Conservation (phyloP, 768 basidiomycete species). For the Lactifluus echinatus region DNA sequence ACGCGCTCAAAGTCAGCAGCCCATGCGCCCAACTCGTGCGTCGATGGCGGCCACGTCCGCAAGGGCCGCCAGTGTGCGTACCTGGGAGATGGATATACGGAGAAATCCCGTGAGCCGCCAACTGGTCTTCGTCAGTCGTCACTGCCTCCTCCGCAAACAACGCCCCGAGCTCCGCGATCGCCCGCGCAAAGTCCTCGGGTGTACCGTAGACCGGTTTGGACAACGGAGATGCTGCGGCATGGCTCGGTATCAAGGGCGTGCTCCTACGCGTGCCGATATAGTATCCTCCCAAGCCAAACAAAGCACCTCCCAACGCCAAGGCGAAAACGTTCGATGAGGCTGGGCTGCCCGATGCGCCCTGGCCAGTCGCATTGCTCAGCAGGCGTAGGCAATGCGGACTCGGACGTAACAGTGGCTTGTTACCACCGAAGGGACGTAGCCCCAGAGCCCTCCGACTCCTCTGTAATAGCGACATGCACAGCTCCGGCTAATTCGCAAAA, state of each 20-base stretch:
- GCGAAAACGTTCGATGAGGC: not conserved
- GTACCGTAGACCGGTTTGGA: constrained; percentile 22
- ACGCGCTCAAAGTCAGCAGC: not conserved
- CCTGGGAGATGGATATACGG: constrained; percentile 22
- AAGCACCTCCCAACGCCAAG: not conserved
- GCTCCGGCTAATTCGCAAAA: not conserved
- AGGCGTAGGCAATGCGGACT: not conserved
- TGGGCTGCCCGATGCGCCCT: not conserved
- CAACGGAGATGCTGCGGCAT: not conserved
- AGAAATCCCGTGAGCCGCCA: constrained; percentile 25
- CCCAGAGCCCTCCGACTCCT: not conserved
- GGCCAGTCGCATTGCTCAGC: not conserved
- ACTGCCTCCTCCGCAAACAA: constrained; percentile 13
- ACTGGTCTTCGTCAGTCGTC: constrained; percentile 20
- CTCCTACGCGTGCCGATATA: constrained; percentile 6
- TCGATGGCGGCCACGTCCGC: too few relatives aligned
- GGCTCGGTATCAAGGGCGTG: not conserved
- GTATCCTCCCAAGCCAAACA: constrained; percentile 11
- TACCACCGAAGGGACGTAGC: not conserved
- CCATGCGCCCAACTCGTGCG: not conserved
- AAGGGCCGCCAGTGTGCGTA: constrained; percentile 4
- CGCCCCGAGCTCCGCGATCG: constrained; percentile 23
- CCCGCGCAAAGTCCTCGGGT: constrained; percentile 23
- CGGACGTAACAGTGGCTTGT: not conserved
- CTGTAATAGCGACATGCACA: not conserved